A percentile compares a stretch with the other conserved stretches of the same genome.
Conservation (phyloP, 164 flowering plant species). For the Vitis rupestris region DNA sequence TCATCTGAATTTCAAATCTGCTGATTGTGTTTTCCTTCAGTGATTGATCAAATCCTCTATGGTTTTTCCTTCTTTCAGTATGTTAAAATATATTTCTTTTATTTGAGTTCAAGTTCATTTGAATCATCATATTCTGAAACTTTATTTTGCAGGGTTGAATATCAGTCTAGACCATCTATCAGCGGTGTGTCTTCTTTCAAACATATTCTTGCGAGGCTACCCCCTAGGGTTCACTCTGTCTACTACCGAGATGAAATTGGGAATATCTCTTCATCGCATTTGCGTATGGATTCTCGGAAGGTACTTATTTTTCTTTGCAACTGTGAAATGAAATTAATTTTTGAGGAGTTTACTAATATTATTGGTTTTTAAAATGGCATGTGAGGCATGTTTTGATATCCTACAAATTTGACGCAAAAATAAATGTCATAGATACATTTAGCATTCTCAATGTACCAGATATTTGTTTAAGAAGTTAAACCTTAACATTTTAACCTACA, state of each 20-base stretch:
- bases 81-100: neutral
- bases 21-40: too few relatives aligned
- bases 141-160: conserved; percentile 76
- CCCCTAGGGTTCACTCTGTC: conserved; percentile 92
- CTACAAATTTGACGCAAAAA: neutral
- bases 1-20: too few relatives aligned
- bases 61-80: neutral
- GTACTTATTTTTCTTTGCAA: conserved; percentile 28
- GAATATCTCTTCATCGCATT: conserved; percentile 86
- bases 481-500: neutral
- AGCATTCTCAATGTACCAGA: neutral
- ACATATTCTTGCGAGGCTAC: conserved; percentile 69
- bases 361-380: neutral
- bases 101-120: neutral
- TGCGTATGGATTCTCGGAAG: conserved; percentile 63
- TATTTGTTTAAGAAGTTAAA: neutral
- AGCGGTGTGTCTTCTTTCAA: conserved; percentile 83
- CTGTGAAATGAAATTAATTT: neutral
- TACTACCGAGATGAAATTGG: conserved; percentile 96
- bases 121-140: conserved; percentile 1
- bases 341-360: neutral
- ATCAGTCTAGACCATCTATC: conserved; percentile 64
- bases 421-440: neutral
- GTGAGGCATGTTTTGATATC: neutral
- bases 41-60: too few relatives aligned